phyloP scores from a whole-genome alignment of 2,329 filamentous ascomycete species.

The Fusarium sarcochroum region DNA sequence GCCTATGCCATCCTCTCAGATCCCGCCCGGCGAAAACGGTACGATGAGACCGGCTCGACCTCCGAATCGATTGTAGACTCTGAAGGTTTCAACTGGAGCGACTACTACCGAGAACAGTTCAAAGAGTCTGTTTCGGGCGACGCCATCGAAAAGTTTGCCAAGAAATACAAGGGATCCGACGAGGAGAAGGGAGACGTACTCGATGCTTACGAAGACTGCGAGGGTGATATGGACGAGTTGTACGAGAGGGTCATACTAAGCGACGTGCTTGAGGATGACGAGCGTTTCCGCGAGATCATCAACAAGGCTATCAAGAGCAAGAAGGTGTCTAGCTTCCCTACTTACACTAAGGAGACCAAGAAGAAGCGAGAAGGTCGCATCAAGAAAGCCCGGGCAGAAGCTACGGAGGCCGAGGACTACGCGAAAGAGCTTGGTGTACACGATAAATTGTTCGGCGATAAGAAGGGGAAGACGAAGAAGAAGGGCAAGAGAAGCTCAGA shows the following conservation, averaged over 20 bases:
- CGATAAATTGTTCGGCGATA: slow-evolving; percentile 74
- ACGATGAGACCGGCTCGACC: slow-evolving; percentile 91
- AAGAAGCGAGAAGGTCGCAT: slow-evolving; percentile 71
- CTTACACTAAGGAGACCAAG: slow-evolving; percentile 82
- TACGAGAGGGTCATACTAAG: slow-evolving; percentile 92
- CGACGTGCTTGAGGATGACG: slow-evolving; percentile 85
- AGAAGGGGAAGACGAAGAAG: slow-evolving; percentile 62
- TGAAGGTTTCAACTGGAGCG: slow-evolving; percentile 89
- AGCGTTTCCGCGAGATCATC: slow-evolving; percentile 85
- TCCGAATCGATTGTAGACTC: slow-evolving; percentile 83
- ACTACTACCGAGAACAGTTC: slow-evolving; percentile 90
- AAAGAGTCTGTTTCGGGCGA: slow-evolving; percentile 80
- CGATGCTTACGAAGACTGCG: slow-evolving; percentile 77
- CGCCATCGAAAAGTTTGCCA: slow-evolving; percentile 81
- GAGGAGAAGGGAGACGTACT: slow-evolving; percentile 88
- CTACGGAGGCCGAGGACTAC: slow-evolving; percentile 79
- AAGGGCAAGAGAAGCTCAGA: slow-evolving; percentile 62
- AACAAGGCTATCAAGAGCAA: slow-evolving; percentile 81
- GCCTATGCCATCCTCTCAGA: slow-evolving; percentile 95
- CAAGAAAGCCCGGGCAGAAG: slow-evolving; percentile 76
- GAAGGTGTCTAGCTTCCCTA: slow-evolving; percentile 75
- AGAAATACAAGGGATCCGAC: slow-evolving; percentile 85
- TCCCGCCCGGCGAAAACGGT: slow-evolving; percentile 82
- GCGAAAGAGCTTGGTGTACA: slow-evolving; percentile 82
- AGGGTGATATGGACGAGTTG: slow-evolving; percentile 82